Conservation (phyloP, 345 rosid genomes). For the Hibiscus syriacus region DNA sequence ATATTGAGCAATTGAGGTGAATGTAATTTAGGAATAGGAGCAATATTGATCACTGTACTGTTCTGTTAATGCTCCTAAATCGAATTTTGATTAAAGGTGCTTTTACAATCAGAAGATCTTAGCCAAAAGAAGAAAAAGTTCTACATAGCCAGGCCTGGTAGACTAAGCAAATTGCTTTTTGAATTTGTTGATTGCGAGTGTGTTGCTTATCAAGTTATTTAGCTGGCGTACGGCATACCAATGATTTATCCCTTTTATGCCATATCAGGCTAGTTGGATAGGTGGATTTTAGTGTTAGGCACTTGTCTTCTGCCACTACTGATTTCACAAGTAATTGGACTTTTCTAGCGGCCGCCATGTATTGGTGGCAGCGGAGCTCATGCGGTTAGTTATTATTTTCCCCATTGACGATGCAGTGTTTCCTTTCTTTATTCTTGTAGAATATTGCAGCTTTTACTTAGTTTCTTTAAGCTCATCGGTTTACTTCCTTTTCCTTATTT, state of each 20-base stretch:
- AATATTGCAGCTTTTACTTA: neutral
- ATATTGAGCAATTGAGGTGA: slow-evolving; percentile 2
- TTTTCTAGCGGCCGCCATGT: slow-evolving; percentile 60
- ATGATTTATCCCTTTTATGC: slow-evolving; percentile 14
- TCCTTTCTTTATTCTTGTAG: slow-evolving; percentile 1
- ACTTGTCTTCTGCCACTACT: slow-evolving; percentile 74
- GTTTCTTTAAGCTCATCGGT: neutral
- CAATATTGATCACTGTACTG: neutral
- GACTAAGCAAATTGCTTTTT: neutral
- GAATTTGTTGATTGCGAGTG: neutral
- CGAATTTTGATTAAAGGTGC: neutral
- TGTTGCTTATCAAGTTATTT: neutral
- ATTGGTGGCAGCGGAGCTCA: slow-evolving; percentile 42
- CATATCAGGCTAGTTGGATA: slow-evolving; percentile 65
- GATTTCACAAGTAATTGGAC: slow-evolving; percentile 57
- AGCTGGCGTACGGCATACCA: neutral
- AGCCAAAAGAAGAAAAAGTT: neutral
- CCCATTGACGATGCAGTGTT: neutral
- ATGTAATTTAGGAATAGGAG: neutral
- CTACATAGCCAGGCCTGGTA: neutral
- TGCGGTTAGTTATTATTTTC: slow-evolving; percentile 40
- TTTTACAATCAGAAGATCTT: neutral
- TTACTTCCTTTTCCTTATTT: neutral
- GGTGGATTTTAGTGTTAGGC: slow-evolving; percentile 96
- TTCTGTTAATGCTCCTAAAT: neutral